Percentiles rank a stretch among this genome's conserved stretches.
Conservation (phyloP, 352 stramenopile species). For the Phytopythium vexans region DNA sequence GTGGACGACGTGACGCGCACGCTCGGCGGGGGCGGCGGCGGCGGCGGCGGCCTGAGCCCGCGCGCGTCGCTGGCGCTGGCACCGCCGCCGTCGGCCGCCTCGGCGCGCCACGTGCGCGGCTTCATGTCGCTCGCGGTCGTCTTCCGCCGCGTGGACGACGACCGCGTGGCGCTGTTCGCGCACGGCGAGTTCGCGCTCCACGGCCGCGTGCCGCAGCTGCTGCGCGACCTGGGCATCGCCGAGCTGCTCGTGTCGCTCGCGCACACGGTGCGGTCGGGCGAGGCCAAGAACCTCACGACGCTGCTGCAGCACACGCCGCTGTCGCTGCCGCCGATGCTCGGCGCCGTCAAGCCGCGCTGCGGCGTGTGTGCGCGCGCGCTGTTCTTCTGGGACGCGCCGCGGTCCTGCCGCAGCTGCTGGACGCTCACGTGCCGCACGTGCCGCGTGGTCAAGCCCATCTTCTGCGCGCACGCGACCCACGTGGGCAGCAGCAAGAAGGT, state of each 20-base stretch:
- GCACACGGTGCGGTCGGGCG: conserved; percentile 58
- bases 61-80: neutral
- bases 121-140: conserved; percentile 61
- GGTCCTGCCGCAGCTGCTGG: conserved; percentile 65
- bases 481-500: conserved; percentile 8
- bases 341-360: conserved; percentile 31
- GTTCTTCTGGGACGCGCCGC: conserved; percentile 65
- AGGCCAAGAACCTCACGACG: conserved; percentile 73
- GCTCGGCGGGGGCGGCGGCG: conserved; percentile 3
- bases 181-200: conserved; percentile 64
- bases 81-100: conserved; percentile 3
- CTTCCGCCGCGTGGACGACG: conserved; percentile 55
- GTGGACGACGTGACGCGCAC: conserved; percentile 20
- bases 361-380: conserved; percentile 49
- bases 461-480: conserved; percentile 63
- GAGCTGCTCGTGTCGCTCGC: conserved; percentile 57
- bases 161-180: conserved; percentile 63
- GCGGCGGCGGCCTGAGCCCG: neutral
- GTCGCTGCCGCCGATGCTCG: conserved; percentile 6
- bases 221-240: conserved; percentile 56
- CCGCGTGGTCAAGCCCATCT: conserved; percentile 68
- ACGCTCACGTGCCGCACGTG: conserved; percentile 60
- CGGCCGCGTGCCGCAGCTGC: conserved; percentile 43
- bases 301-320: conserved; percentile 32
- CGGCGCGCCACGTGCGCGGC: conserved; percentile 44